phyloP scores from a whole-genome alignment of 164 flowering plant species.

The Chimonanthus praecox region DNA sequence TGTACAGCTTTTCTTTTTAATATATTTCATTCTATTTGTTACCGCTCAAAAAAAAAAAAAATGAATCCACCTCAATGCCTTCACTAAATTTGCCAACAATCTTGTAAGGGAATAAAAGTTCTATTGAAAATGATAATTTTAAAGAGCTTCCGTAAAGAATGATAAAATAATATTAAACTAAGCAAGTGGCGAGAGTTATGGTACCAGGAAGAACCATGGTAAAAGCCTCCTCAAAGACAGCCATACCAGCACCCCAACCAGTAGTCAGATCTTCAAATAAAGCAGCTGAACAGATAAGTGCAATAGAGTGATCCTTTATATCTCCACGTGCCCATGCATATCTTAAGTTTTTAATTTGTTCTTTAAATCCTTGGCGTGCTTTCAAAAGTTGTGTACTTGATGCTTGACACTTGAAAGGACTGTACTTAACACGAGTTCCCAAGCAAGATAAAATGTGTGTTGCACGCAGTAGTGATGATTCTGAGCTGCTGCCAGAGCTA shows the following conservation, averaged over 20 bases:
- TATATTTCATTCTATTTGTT: too few relatives aligned
- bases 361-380: constrained; percentile 92
- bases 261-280: constrained; percentile 75
- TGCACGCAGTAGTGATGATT: constrained; percentile 50
- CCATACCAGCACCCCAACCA: constrained; percentile 58
- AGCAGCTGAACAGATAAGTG: constrained; percentile 78
- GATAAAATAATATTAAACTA: background rate
- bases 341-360: constrained; percentile 40
- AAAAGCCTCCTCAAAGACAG: constrained; percentile 59
- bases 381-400: constrained; percentile 67
- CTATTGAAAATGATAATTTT: background rate
- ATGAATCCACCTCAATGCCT: background rate
- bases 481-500: constrained; percentile 19
- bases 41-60: too few relatives aligned
- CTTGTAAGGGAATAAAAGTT: background rate
- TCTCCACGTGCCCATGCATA: constrained; percentile 66
- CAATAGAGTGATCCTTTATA: constrained; percentile 60
- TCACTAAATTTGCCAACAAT: background rate
- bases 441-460: constrained; percentile 73
- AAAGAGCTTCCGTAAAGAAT: background rate
- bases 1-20: too few relatives aligned
- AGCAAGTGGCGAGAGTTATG: background rate
- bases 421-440: constrained; percentile 63
- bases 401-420: constrained; percentile 53
- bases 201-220: constrained; percentile 87